Evolutionary conservation across 306 rosid species (phyloP), one percentile per base, ranked within the genome.

Genomic region (Corylus avellana): DNA sequence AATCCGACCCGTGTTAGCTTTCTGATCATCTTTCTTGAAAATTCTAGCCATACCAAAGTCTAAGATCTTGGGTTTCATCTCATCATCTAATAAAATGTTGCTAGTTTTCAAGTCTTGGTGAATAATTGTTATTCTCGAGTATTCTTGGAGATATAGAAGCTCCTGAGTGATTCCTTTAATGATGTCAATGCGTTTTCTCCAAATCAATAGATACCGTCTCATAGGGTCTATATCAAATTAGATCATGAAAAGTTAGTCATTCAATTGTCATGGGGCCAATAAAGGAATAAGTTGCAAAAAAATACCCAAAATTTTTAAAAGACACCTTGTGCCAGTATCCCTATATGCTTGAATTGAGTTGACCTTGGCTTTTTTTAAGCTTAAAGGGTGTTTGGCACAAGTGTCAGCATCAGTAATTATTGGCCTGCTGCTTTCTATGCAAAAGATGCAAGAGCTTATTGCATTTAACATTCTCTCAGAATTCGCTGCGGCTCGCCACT

Each of bases 401-500:
- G 22, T 48, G 53, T 48, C 3, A 48, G 11, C 53, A 48, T 8
- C 12, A 48, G 53, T 13, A 7, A 63, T 63, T 58, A 58, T 7
- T 2, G 13, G 29, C 64, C 9, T 22, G 5, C 32, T 2, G 1
- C 32, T 32, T 58, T 20, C 32, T 20, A 20, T 55, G 25, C 59
- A 42, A 55, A 55, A 5, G 59, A 55, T 18, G 59, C 25, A 55
- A 55, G 17, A 55, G 3, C 25, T 7, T 14, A 13, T 17, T 17
- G 25, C 39, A 12, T 44, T 48, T 42, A 63, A 22, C 10, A 12
- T 51, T 55, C 3, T 16, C n/a, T 48, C 90, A 18, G 83, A 83
- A 72, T 79, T 72, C 25, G 75, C 70, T 1, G 90, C 86, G 1
- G 9, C 72, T 35, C 87, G 73, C 94, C 88, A 88, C 39, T 90